Evolutionary conservation across 2,329 filamentous ascomycete genomes (phyloP).

Genomic region (Pleurostoma richardsiae): DNA sequence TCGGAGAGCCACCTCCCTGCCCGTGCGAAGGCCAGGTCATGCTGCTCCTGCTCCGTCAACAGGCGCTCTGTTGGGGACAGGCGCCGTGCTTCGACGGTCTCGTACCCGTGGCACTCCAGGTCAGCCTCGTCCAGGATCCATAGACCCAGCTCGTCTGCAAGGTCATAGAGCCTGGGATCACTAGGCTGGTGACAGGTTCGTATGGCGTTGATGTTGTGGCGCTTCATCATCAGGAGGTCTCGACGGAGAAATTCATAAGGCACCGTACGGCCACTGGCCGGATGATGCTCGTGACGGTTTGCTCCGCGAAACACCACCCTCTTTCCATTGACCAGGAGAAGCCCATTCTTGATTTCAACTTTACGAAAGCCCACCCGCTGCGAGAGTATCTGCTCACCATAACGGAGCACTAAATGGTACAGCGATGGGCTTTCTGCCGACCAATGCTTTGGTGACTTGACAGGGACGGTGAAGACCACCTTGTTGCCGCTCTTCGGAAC

Average conservation of each 20-base stretch:
- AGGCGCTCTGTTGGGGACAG: constrained; percentile 17
- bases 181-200: constrained; percentile 64
- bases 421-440: constrained; percentile 63
- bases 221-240: constrained; percentile 63
- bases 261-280: constrained; percentile 55
- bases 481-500: constrained; percentile 22
- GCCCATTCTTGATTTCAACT: constrained; percentile 54
- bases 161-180: constrained; percentile 53
- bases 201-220: constrained; percentile 65
- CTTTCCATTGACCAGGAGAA: constrained; percentile 60
- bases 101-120: constrained; percentile 26
- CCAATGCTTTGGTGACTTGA: constrained; percentile 56
- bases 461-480: constrained; percentile 18
- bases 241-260: constrained; percentile 54
- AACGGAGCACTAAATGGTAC: constrained; percentile 43
- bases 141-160: constrained; percentile 59
- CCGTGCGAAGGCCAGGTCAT: constrained; percentile 22
- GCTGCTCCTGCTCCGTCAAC: constrained; percentile 19
- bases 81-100: constrained; percentile 22
- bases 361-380: constrained; percentile 61
- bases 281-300: constrained; percentile 68
- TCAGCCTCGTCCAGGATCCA: constrained; percentile 58
- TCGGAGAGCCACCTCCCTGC: constrained; percentile 25
- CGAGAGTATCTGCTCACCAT: constrained; percentile 30
- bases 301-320: constrained; percentile 62